Base-by-base conservation (phyloP, 23 red algal species). In the Gracilaria vermiculophylla region DNA sequence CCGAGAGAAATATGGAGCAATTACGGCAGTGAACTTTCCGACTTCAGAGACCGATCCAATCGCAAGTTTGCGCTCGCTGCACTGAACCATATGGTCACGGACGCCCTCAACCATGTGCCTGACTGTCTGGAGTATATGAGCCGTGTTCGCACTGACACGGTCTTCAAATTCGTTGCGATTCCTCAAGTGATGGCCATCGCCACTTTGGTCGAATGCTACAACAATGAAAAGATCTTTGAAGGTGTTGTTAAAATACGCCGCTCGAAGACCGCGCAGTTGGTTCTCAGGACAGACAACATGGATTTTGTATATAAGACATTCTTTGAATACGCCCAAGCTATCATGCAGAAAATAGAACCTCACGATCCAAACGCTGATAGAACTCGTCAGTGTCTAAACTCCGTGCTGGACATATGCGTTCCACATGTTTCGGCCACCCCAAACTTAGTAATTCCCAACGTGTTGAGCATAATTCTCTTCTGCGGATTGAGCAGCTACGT, bases 121-220 rank as follows among this genome's bases (percentile, higher is more conserved):
- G 89, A 99, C 67, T 99, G 97, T 81, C 29, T 99, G 32, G 90
- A 92, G 51, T 99, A 99, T 62, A 95, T 99, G 89, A 81, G 77
- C 57, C 62, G 62, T 61, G 87, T 95, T 15, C 86, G 78, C 37
- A 77, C 74, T 0, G n/a, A 78, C 12, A 60, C 76, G 13, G 90
- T 99, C 28, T 99, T 99, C 77, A 90, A 99, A 76, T 99, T 99
- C 78, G 93, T 95, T 0, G 93, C 97, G 15, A 95, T 99, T 60
- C 97, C 97, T 25, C 97, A 99, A 81, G 97, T 99, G 12, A 99
- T 99, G 97, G 97, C 93, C 12, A 95, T 99, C 16, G 97, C 91
- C 49, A 99, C 97, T 0, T 45, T 99, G 14, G 81, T 91, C 52
- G 92, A 95, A 44, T 84, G 60, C 16, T 95, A 94, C 76, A 91